Evolutionary conservation across 192 early-diverging fungal species (phyloP), one percentile per base, ranked within the genome.

Genomic region (Backusella luteola): DNA sequence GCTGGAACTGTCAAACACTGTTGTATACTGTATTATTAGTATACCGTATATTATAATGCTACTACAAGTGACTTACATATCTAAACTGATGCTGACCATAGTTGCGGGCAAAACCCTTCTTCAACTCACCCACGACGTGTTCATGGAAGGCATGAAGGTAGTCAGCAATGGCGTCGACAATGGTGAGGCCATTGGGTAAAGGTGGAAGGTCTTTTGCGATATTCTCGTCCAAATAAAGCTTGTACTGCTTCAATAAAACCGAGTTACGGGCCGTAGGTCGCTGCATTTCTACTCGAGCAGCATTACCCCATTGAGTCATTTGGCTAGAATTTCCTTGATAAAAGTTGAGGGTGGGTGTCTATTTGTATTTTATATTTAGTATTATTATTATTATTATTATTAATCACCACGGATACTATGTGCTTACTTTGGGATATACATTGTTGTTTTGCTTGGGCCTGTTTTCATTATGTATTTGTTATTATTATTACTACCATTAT

Each of bases 391-490:
- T 80, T 70, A 82, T 38, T 67, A 77, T 81, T 67, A 23, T 11
- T 59, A 23, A 15, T 11, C 12, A 14, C 23, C 3, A 26, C 14
- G 11, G 17, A 7, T 34, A 6, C 23, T 71, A 29, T 69, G 9
- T 23, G 3, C 21, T 71, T 49, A 71, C 81, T 73, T 85, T 80
- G 19, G 77, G 79, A 68, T 87, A 87, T 15, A 79, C 79, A 52
- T 79, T 87, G 42, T 83, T 81, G 14, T 83, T 84, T 67, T 87
- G 86, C 69, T 87, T 87, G 4, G 86, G 86, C 86, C 80, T 81
- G 63, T 32, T 21, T 23, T 32, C 32, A 32, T 32, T 32, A 32
- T 32, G 2, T 34, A 35, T 23, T 34, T 19, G 38, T 36, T 36
- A 41, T 52, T 49, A 32, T 12, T 38, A 11, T 56, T 56, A 26